Evolutionary conservation across 179 eudicot species (phyloP), one percentile per base, ranked within the genome.

Genomic region (Beta corolliflora): DNA sequence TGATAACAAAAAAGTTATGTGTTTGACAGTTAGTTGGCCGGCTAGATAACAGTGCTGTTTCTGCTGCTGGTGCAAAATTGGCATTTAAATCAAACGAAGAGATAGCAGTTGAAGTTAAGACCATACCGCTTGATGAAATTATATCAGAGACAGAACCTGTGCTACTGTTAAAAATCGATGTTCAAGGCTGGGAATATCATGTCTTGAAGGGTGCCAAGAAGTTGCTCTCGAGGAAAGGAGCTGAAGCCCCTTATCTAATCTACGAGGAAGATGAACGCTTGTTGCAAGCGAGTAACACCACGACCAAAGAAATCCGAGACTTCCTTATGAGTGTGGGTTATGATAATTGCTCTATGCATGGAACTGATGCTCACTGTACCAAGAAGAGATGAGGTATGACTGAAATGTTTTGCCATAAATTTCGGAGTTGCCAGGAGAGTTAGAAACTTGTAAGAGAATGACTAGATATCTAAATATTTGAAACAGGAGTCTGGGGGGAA

Each of bases 171-270:
- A 96, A 96, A 84, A 93, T 94, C 54, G 99, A 96, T 80, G 99
- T 96, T 76, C 99, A 96, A 84, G 99, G 99, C 8, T 96, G 99
- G 99, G 99, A 96, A 79, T 87, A 89, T 80, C 98, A 96, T 71
- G 99, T 96, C 2, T 83, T 96, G 71, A 96, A 92, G 82, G 99
- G 99, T 63, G 98, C 99, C 19, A 83, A 89, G 63, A 94, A 88
- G 84, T 70, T 96, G 72, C 87, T 96, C 11, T 96, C 98, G 1
- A 88, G 99, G 81, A 92, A 91, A 80, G 91, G 92, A 79, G 84
- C 84, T 7, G 89, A 94, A 83, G 99, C 99, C 52, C 99, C 99
- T 0, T 96, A 96, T 77, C 70, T 96, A 31, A 96, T 96, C 79
- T 96, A 94, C 8, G 98, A 96, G 82, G 99, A 96, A 90, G 98